Evolutionary conservation across 805 yeast species (phyloP), one percentile per base, ranked within the genome.

Genomic region (Pichia kluyveri): DNA sequence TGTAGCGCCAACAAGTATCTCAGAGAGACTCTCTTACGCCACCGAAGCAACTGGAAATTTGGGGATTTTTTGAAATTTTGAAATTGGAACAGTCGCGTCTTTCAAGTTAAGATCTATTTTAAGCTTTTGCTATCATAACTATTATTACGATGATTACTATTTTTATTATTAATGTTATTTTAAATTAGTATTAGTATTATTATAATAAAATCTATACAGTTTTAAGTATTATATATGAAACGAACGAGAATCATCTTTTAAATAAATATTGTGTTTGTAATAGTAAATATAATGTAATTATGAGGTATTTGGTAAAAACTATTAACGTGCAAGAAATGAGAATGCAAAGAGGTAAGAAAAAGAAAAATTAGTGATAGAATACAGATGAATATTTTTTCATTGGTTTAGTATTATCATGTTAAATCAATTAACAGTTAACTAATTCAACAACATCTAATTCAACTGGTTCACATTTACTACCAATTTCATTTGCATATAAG

Each of bases 401-500:
- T 23, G 26, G 7, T 23, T 23, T 23, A 23, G 26, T 23, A 23
- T 23, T 5, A 23, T 23, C 26, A 23, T 15, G 17, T 34, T 34
- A 15, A 34, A 34, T 34, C 30, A 40, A 30, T 57, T 69, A 74
- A 63, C 79, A 75, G 12, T 56, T 38, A 47, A 75, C 69, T 51
- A 75, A 65, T 59, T 75, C 73, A 48, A 75, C 70, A 54, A 75
- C 60, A 40, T 58, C 59, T 46, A 76, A 69, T 58, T 71, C 53
- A 45, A 76, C 79, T 36, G 70, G 66, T 43, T 61, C 53, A 66
- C 79, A 75, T 58, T 72, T 76, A 40, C 55, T 62, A 41, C 75
- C 77, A 51, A 70, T 62, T 46, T 66, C 59, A 62, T 74, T 66
- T 58, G 73, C 77, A 63, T 76, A 76, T 63, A 76, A 68, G 71